Conservation (phyloP, 139 green algal species). For the Chlorella sp. region DNA sequence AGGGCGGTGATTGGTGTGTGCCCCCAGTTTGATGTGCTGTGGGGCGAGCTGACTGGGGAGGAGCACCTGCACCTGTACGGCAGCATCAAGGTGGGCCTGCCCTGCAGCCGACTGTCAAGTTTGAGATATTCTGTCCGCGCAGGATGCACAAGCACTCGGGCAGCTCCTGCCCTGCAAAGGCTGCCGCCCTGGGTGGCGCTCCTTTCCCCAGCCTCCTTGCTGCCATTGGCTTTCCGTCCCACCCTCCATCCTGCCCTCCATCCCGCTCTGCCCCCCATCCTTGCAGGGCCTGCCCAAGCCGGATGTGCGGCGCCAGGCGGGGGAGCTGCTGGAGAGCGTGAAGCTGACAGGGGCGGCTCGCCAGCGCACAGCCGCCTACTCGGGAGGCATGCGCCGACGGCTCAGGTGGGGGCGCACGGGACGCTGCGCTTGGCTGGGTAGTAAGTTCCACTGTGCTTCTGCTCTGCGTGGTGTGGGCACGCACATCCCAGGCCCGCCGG, state of each 20-base stretch:
- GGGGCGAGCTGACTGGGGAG: slow-evolving; percentile 84
- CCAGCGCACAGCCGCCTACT: slow-evolving; percentile 62
- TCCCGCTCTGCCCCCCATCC: neutral
- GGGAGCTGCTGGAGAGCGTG: slow-evolving; percentile 8
- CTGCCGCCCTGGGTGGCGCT: too few species aligned
- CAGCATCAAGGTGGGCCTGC: slow-evolving; percentile 56
- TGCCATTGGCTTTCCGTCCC: too few species aligned
- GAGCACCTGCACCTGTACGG: slow-evolving; percentile 95
- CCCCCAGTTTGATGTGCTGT: slow-evolving; percentile 98
- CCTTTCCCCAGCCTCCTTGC: too few species aligned
- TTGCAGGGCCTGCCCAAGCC: slow-evolving; percentile 12
- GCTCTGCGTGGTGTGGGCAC: too few species aligned
- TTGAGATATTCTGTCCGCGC: too few species aligned
- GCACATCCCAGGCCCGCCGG: too few species aligned
- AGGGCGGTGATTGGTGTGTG: slow-evolving; percentile 30
- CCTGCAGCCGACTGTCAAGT: too few species aligned
- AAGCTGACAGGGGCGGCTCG: slow-evolving; percentile 59
- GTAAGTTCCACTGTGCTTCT: too few species aligned
- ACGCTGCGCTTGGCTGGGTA: too few species aligned
- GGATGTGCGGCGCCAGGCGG: neutral
- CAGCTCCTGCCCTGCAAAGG: too few species aligned
- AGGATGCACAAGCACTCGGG: too few species aligned
- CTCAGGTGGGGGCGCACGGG: slow-evolving; percentile 63
- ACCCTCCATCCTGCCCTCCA: too few species aligned
- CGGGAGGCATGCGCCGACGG: slow-evolving; percentile 87